Evolutionary conservation across 2,329 filamentous ascomycete genomes (phyloP).

Genomic region (Tolypocladium pustulatum): DNA sequence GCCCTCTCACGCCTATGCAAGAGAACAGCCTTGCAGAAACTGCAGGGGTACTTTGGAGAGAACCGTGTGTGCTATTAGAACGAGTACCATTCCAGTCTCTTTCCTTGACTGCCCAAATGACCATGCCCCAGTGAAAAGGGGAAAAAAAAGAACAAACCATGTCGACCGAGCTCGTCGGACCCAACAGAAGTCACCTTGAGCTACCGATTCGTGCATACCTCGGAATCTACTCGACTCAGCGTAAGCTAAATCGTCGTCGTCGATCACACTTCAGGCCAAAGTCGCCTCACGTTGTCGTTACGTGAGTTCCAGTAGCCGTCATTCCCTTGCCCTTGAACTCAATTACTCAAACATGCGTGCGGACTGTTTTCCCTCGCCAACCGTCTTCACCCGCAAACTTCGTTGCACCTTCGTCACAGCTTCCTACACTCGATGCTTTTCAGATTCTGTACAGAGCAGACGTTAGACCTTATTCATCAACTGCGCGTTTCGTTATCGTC

Average conservation of each 20-base stretch:
- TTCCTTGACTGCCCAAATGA: neutral
- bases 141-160: neutral
- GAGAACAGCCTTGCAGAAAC: neutral
- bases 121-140: neutral
- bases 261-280: neutral
- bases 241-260: neutral
- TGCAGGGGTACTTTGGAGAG: neutral
- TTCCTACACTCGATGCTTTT: conserved; percentile 32
- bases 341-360: neutral
- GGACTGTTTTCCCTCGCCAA: neutral
- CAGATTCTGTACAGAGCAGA: conserved; percentile 23
- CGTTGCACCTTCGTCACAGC: neutral
- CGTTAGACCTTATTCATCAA: conserved; percentile 7
- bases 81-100: neutral
- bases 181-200: neutral
- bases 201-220: neutral
- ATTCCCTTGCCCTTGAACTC: neutral
- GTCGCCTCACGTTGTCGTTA: neutral
- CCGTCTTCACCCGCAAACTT: neutral
- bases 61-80: neutral
- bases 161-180: neutral
- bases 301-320: neutral
- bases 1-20: neutral
- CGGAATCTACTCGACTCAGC: neutral
- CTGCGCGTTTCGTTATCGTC: conserved; percentile 20